Conservation (phyloP, 2,329 filamentous ascomycete species). For the Cordyceps javanica region DNA sequence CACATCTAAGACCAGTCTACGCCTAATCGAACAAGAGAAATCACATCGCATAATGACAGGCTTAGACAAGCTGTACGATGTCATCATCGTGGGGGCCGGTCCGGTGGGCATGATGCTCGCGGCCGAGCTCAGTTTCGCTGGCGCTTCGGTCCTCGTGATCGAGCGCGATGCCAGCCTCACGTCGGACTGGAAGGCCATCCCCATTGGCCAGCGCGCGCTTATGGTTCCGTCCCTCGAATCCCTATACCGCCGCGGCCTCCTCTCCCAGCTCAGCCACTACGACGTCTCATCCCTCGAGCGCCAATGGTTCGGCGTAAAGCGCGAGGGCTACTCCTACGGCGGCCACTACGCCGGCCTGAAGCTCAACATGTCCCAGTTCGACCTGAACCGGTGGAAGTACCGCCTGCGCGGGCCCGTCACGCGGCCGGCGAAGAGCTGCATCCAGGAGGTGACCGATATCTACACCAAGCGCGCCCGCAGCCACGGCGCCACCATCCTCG, state of each 20-base stretch:
- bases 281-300: constrained; percentile 15
- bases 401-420: constrained; percentile 24
- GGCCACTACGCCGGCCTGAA: constrained; percentile 29
- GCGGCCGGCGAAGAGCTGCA: constrained; percentile 16
- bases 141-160: constrained; percentile 30
- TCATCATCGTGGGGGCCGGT: constrained; percentile 29
- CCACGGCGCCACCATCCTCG: constrained; percentile 23
- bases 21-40: too few relatives aligned
- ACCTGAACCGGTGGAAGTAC: constrained; percentile 25
- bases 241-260: constrained; percentile 32
- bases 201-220: constrained; percentile 26
- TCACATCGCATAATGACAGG: not conserved
- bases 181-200: constrained; percentile 22
- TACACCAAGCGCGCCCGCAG: constrained; percentile 19
- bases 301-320: constrained; percentile 11
- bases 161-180: constrained; percentile 19
- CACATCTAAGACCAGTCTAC: too few relatives aligned
- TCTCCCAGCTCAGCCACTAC: constrained; percentile 22
- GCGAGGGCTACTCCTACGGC: constrained; percentile 18
- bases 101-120: constrained; percentile 31
- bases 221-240: constrained; percentile 29
- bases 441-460: constrained; percentile 20
- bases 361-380: constrained; percentile 22
- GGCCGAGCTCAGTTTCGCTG: constrained; percentile 28
- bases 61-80: constrained; percentile 23